Base-by-base conservation (phyloP, 2,329 filamentous ascomycete genomes). In the Fusarium compactum region DNA sequence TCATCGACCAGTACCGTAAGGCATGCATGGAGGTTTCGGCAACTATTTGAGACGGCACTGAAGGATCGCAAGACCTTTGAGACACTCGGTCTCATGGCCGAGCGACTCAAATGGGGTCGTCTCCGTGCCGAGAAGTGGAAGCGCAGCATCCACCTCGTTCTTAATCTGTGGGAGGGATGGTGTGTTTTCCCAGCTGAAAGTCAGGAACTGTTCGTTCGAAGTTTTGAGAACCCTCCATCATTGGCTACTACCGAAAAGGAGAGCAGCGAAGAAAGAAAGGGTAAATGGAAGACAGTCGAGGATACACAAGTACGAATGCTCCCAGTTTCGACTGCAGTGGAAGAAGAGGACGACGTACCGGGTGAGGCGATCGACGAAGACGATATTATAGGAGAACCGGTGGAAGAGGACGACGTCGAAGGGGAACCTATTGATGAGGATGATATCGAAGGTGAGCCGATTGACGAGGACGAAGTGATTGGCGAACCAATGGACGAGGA, bases 101-200 rank as follows among this genome's bases (percentile, higher is more conserved):
- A 91, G 73, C 89, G 88, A 57, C 82, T 92, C 24, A 85, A 86
- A 46, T 97, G 94, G 94, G 95, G 95, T 12, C 89, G 92, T 2
- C 82, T 97, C 67, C 90, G 92, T 22, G 90, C 91, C 6, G 93
- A 96, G 67, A 95, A 95, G 80, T 96, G 93, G 92, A 92, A 92
- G 79, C 87, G 92, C 52, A 94, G 91, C 74, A 85, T 96, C 41
- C 86, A 86, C 5, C 85, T 89, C 8, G 85, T 96, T 3, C 82
- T 96, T 11, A 85, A 87, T 48, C 82, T 94, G 38, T 96, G 93
- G 89, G 89, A 91, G 70, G 86, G 88, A 9, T 91, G 89, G 89
- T 90, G 87, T 70, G 88, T 90, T 2, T 97, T 97, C 72, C 90
- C 92, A 2, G 87, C 89, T 30, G 89, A 91, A 58, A 90, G 88